phyloP scores from a whole-genome alignment of 345 rosid genomes.

The Hypericum androsaemum region DNA sequence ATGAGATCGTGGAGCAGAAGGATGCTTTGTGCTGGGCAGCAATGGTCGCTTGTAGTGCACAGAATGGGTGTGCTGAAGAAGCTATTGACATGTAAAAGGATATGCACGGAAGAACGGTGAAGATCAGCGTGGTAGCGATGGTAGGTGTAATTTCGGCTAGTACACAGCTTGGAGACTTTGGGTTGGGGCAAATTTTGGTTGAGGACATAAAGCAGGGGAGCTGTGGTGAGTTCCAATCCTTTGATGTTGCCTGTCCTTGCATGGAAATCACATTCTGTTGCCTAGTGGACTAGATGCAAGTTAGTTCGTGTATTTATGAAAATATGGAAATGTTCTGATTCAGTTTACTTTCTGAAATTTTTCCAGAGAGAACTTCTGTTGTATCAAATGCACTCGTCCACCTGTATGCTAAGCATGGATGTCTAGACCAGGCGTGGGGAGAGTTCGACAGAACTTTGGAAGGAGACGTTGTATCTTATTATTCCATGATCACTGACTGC shows the following conservation, averaged over 20 bases:
- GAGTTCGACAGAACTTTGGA: conserved; percentile 16
- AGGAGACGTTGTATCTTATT: conserved; percentile 28
- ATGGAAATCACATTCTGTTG: not conserved
- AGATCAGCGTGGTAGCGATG: not conserved
- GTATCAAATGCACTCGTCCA: conserved; percentile 26
- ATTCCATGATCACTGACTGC: conserved; percentile 29
- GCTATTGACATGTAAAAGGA: conserved; percentile 1
- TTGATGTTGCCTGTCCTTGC: not conserved
- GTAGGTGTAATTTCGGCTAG: not conserved
- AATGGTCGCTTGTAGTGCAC: conserved; percentile 1
- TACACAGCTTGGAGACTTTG: conserved; percentile 4
- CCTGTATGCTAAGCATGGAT: conserved; percentile 46
- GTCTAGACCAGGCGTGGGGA: conserved; percentile 25
- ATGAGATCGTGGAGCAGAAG: not conserved
- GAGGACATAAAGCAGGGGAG: not conserved
- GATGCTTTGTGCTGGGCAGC: conserved; percentile 3
- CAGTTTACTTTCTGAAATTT: not conserved
- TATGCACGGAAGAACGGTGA: not conserved
- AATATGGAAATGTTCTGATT: not conserved
- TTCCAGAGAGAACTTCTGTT: not conserved
- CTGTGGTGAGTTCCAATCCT: not conserved
- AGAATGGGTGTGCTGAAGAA: not conserved
- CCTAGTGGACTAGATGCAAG: too few species aligned
- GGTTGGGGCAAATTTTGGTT: not conserved
- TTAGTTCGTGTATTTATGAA: too few species aligned